Percentiles rank a stretch among this genome's conserved stretches.
These are phyloP conservation scores for Macadamia integrifolia DNA, from an alignment of 164 flowering plant genomes.

Conservation along the genomic window DNA sequence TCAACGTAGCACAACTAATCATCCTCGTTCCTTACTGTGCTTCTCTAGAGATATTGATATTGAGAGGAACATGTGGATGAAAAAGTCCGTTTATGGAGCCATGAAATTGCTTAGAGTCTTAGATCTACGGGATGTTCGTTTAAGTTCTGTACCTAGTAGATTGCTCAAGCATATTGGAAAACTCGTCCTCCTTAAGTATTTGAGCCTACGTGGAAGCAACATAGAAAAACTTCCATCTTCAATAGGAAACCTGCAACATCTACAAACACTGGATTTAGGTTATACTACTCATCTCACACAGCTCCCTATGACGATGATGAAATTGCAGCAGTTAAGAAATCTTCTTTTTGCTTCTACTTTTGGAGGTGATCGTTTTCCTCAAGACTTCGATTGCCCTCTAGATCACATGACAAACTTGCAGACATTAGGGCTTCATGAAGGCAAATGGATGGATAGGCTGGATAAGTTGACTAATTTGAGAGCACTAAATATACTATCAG, in stretches of 20 bases:
- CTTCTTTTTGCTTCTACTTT: too few relatives aligned
- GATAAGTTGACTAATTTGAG: too few relatives aligned
- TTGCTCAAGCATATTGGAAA: slow-evolving; percentile 6
- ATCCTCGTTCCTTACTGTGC: not conserved
- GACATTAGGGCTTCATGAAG: too few relatives aligned
- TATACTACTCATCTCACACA: not conserved
- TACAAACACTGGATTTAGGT: slow-evolving; percentile 15
- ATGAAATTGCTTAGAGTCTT: slow-evolving; percentile 14
- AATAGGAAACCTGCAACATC: slow-evolving; percentile 2
- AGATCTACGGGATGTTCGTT: slow-evolving; percentile 6
- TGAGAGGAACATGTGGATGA: not conserved
- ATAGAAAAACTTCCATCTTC: slow-evolving; percentile 7
- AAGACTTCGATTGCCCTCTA: too few relatives aligned
- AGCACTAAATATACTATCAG: too few relatives aligned
- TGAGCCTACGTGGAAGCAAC: slow-evolving; percentile 1
- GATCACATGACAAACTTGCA: too few relatives aligned
- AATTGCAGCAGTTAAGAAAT: too few relatives aligned
- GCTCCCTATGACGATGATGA: too few relatives aligned
- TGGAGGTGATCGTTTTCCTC: too few relatives aligned
- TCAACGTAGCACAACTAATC: not conserved
- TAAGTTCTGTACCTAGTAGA: not conserved
- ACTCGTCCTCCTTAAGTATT: slow-evolving; percentile 9
- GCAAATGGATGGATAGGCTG: too few relatives aligned
- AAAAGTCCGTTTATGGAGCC: not conserved
- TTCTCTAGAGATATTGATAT: not conserved